These are phyloP conservation scores for Ophiostoma angusticollis DNA, from an alignment of 2,329 filamentous ascomycete species.

Conservation along the genomic window DNA sequence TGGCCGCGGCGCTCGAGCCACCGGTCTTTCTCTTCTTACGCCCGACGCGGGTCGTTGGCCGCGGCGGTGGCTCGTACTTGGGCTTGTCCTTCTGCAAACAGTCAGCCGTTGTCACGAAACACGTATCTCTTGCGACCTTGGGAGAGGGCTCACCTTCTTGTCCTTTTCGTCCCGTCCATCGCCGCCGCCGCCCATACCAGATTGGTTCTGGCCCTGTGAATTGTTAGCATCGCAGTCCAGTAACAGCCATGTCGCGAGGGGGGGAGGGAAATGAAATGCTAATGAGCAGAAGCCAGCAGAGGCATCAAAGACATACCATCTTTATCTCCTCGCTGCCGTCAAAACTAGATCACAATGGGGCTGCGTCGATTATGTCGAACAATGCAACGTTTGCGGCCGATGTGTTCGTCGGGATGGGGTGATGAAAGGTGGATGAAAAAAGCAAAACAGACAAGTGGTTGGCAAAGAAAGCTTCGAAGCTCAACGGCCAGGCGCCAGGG, in stretches of 20 bases:
- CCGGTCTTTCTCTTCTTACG: slow-evolving; percentile 97
- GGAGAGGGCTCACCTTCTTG: slow-evolving; percentile 61
- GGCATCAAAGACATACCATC: slow-evolving; percentile 6
- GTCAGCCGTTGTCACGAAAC: slow-evolving; percentile 4
- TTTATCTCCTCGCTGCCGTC: too few relatives aligned
- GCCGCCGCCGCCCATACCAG: slow-evolving; percentile 65
- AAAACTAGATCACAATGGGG: too few relatives aligned
- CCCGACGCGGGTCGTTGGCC: slow-evolving; percentile 90
- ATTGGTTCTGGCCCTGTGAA: slow-evolving; percentile 72
- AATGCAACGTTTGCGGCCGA: too few relatives aligned
- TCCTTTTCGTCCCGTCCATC: slow-evolving; percentile 79
- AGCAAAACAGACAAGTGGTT: not conserved
- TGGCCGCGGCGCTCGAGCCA: slow-evolving; percentile 86
- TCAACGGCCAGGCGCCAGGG: slow-evolving; percentile 32
- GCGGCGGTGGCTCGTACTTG: slow-evolving; percentile 97
- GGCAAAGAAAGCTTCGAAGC: not conserved
- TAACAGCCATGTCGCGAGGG: too few relatives aligned
- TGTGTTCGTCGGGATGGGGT: too few relatives aligned
- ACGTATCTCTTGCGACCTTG: too few relatives aligned
- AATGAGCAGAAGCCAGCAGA: too few relatives aligned
- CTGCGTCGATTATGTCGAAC: too few relatives aligned
- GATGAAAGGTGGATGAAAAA: not conserved
- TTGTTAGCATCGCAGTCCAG: not conserved
- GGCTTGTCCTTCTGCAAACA: slow-evolving; percentile 84
- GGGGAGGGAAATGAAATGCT: too few relatives aligned